phyloP scores from a whole-genome alignment of 192 early-diverging fungal genomes.

The Entomortierella lignicola region DNA sequence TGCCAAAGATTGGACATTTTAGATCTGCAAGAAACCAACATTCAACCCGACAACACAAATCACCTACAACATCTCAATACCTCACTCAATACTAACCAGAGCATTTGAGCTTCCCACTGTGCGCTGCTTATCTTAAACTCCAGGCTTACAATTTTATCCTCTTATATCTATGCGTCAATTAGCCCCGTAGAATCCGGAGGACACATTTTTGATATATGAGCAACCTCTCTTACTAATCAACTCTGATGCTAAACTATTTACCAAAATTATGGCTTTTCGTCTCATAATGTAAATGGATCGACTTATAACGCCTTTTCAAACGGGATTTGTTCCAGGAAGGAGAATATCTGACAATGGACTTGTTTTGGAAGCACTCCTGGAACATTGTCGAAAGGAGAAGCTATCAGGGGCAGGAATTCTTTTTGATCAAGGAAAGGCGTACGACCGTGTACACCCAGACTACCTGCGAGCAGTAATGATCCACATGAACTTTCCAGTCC shows the following conservation, averaged over 20 bases:
- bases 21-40: conserved; percentile 5
- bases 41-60: not conserved
- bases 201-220: too few species aligned
- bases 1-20: not conserved
- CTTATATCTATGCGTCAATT: not conserved
- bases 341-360: conserved; percentile 22
- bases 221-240: conserved; percentile 22
- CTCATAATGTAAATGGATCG: not conserved
- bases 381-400: not conserved
- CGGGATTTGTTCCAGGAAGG: conserved; percentile 21
- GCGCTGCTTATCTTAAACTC: not conserved
- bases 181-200: not conserved
- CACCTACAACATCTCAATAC: not conserved
- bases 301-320: conserved; percentile 18
- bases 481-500: not conserved
- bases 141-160: not conserved
- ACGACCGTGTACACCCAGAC: conserved; percentile 31
- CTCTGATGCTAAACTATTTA: conserved; percentile 26
- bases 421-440: conserved; percentile 49
- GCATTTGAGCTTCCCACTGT: not conserved
- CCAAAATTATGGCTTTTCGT: conserved; percentile 18
- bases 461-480: conserved; percentile 5
- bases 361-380: not conserved
- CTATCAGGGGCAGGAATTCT: conserved; percentile 15
- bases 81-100: not conserved